Conservation (phyloP, 805 yeast genomes). For the Barnettozyma pratensis region DNA sequence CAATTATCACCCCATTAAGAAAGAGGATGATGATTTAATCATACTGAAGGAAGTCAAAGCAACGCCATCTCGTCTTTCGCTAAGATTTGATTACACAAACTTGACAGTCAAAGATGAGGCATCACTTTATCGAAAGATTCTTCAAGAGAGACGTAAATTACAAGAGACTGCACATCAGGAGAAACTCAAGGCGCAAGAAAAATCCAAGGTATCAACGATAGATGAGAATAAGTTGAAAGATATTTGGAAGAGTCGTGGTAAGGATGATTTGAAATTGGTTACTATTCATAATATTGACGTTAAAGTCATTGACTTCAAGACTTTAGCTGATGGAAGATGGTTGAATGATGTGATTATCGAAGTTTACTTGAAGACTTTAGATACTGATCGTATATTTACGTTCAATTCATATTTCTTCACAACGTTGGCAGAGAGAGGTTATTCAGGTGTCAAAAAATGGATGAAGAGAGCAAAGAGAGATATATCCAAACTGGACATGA, state of each 20-base stretch:
- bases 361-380: conserved; percentile 50
- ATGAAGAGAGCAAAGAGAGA: conserved; percentile 68
- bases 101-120: conserved; percentile 31
- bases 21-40: conserved; percentile 13
- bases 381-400: conserved; percentile 42
- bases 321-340: conserved; percentile 73
- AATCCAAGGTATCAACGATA: conserved; percentile 14
- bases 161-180: conserved; percentile 32
- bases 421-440: conserved; percentile 66
- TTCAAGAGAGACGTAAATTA: conserved; percentile 36
- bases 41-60: conserved; percentile 19
- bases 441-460: conserved; percentile 79
- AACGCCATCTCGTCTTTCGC: conserved; percentile 16
- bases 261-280: conserved; percentile 23
- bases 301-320: conserved; percentile 58
- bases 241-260: conserved; percentile 23
- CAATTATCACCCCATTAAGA: neutral
- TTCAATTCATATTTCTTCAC: conserved; percentile 90
- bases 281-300: conserved; percentile 50
- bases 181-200: conserved; percentile 27
- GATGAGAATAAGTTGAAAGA: conserved; percentile 23
- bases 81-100: conserved; percentile 25
- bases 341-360: conserved; percentile 89
- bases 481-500: conserved; percentile 55
- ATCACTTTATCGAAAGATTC: conserved; percentile 38